Evolutionary conservation across 768 basidiomycete genomes (phyloP), one percentile per base, ranked within the genome.

Genomic region (Thelephora aurantiotincta): DNA sequence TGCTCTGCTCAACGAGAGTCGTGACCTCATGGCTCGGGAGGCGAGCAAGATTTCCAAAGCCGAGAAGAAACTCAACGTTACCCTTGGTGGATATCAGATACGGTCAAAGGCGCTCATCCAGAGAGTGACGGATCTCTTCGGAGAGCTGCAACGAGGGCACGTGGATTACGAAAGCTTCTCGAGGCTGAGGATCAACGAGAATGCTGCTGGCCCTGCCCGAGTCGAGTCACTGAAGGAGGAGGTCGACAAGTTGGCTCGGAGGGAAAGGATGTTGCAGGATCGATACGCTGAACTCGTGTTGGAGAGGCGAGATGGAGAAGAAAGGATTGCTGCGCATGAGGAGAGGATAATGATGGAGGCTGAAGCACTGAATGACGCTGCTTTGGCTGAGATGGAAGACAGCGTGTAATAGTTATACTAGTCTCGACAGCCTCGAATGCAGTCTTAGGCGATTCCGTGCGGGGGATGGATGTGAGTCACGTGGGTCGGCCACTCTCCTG

Each of bases 51-150:
- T 86, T 0, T 63, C 74, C 18, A 98, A 96, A 68, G 59, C 72
- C 5, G 94, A 97, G 70, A 96, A 92, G 75, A 94, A 91, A 62
- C 75, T 98, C 9, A 74, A 71, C 7, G 77, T 91, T 49, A 75
- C 76, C 12, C 75, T 98, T 2, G 92, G 92, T n/a, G 96, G 96
- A 7, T 98, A 98, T 61, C 77, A 87, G 58, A 30, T 30, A 9
- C 26, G 26, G 26, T 30, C 26, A 9, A 30, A 30, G 26, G 26
- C 26, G 9, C 26, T 92, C 2, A 63, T 72, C 13, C 78, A 75
- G 60, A 78, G 80, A 1, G 59, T 88, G 41, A 68, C 66, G 2
- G 75, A 77, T 23, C 75, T 78, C 1, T 89, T 88, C 60, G 77
- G 75, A 33, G 82, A 82, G 54, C 68, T 92, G 26, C 73, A 80